These are phyloP conservation scores for Erysiphe pulchra DNA, from an alignment of 2,329 filamentous ascomycete species.

Conservation along the genomic window DNA sequence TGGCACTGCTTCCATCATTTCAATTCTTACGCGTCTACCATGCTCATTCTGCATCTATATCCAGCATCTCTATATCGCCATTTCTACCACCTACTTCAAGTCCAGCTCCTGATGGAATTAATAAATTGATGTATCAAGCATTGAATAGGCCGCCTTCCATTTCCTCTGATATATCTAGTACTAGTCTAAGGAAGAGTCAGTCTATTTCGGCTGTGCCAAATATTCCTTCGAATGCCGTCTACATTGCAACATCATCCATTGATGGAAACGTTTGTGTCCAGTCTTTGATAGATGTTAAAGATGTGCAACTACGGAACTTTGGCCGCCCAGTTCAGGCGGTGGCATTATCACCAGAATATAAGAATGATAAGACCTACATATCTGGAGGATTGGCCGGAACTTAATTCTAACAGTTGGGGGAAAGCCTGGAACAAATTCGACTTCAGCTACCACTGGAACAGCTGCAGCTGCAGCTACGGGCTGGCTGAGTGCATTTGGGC, in stretches of 20 bases:
- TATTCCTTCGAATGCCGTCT: slow-evolving; percentile 69
- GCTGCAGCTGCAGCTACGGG: slow-evolving; percentile 62
- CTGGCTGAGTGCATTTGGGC: slow-evolving; percentile 73
- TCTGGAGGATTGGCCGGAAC: slow-evolving; percentile 71
- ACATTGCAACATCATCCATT: slow-evolving; percentile 79
- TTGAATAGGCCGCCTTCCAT: slow-evolving; percentile 15
- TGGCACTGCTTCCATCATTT: slow-evolving; percentile 61
- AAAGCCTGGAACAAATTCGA: slow-evolving; percentile 48
- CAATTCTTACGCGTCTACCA: slow-evolving; percentile 67
- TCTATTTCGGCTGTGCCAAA: slow-evolving; percentile 30
- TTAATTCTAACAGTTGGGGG: slow-evolving; percentile 70
- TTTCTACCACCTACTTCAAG: slow-evolving; percentile 34
- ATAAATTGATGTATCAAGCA: slow-evolving; percentile 12
- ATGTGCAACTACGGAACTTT: slow-evolving; percentile 82
- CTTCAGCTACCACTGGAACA: slow-evolving; percentile 67
- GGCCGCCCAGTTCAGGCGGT: slow-evolving; percentile 79
- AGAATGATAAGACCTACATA: slow-evolving; percentile 64
- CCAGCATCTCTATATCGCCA: slow-evolving; percentile 72
- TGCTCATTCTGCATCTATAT: slow-evolving; percentile 78
- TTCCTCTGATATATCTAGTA: slow-evolving; percentile 21
- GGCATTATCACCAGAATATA: slow-evolving; percentile 85
- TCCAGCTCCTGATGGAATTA: slow-evolving; percentile 15
- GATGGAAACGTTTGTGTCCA: slow-evolving; percentile 90
- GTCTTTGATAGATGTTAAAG: slow-evolving; percentile 64
- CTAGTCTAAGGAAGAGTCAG: slow-evolving; percentile 7